Evolutionary conservation across 163 green algal species (phyloP).

Genomic region (Chlorella variabilis): DNA sequence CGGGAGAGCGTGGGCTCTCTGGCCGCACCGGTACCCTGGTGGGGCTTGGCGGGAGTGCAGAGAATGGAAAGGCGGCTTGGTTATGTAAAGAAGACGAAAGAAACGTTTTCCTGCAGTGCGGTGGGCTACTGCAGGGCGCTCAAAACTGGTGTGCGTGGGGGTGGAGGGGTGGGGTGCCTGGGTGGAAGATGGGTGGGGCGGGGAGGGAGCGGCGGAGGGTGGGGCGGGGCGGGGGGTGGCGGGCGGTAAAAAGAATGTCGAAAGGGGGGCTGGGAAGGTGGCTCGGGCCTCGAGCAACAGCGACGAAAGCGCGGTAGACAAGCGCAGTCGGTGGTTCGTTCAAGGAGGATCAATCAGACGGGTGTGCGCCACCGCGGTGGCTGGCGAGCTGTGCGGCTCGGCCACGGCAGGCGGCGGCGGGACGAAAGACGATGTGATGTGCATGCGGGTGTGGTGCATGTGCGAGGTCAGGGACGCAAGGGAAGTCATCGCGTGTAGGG

Average conservation of each 20-base stretch:
- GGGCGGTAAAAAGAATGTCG: background rate
- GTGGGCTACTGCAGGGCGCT: background rate
- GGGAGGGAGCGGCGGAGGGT: background rate
- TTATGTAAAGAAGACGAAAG: too few relatives aligned
- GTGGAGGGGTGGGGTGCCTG: background rate
- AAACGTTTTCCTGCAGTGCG: too few relatives aligned
- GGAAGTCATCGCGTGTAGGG: background rate
- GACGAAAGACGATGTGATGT: background rate
- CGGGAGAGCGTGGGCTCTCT: too few relatives aligned
- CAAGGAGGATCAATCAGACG: background rate
- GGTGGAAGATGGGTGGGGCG: background rate
- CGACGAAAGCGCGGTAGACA: background rate
- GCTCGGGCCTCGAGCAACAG: background rate
- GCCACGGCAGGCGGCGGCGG: background rate
- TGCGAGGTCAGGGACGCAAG: too few relatives aligned
- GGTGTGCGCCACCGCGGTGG: background rate
- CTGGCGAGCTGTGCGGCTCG: background rate
- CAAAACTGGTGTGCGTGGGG: background rate
- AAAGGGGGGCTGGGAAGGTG: background rate
- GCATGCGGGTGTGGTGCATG: too few relatives aligned
- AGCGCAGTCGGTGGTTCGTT: conserved; percentile 3
- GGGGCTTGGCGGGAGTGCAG: too few relatives aligned
- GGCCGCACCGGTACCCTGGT: too few relatives aligned
- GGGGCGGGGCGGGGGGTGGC: too few relatives aligned
- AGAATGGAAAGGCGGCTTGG: too few relatives aligned